Percentiles rank a stretch among this genome's conserved stretches.
Conservation (phyloP, 129 eudicot genomes). For the Daucus carota region DH1_v3.0 NC_030387.2:40324001-40324500, state of each 20-base stretch:
- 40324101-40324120: background rate
- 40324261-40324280: slow-evolving; percentile 90
- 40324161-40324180: slow-evolving; percentile 12
- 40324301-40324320: slow-evolving; percentile 83
- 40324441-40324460: background rate
- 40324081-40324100: background rate
- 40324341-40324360: slow-evolving; percentile 92
- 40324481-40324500: background rate
- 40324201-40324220: slow-evolving; percentile 85
- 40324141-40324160: slow-evolving; percentile 7
- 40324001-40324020: background rate
- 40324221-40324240: slow-evolving; percentile 93
- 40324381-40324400: slow-evolving; percentile 81
- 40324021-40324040: background rate
- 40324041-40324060: background rate
- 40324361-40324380: slow-evolving; percentile 88
- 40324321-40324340: slow-evolving; percentile 93
- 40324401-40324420: slow-evolving; percentile 64
- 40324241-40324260: slow-evolving; percentile 92
- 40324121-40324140: background rate
- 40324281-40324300: slow-evolving; percentile 67
- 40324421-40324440: slow-evolving; percentile 12
- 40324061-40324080: background rate
- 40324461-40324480: background rate
- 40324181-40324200: slow-evolving; percentile 81